Percentiles rank a stretch among this genome's conserved stretches.
These are phyloP conservation scores for Colletotrichum sp. DNA, from an alignment of 2,329 filamentous ascomycete genomes.

Conservation along the genomic window DNA sequence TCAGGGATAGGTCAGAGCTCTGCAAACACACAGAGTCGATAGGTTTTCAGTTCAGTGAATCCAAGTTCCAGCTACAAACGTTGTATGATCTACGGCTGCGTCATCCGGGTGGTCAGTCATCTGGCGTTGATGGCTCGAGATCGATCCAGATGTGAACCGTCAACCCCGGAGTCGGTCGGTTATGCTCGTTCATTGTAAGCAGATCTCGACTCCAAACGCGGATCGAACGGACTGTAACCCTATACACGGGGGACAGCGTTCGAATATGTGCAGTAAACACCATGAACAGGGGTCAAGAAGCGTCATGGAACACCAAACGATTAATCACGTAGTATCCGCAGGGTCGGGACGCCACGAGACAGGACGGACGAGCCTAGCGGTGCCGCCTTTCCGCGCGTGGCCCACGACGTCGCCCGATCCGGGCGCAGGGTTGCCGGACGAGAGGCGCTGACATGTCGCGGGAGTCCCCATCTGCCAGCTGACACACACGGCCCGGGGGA, in stretches of 20 bases:
- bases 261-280: background rate
- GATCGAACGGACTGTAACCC: background rate
- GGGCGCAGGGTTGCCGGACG: conserved; percentile 3
- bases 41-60: background rate
- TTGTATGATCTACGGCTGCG: background rate
- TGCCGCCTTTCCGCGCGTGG: conserved; percentile 13
- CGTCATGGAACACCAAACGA: background rate
- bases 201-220: background rate
- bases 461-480: conserved; percentile 5
- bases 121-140: background rate
- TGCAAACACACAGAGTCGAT: background rate
- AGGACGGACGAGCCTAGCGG: conserved; percentile 3
- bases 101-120: background rate
- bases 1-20: conserved; percentile 13
- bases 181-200: background rate
- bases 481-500: conserved; percentile 2
- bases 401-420: conserved; percentile 18
- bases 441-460: background rate
- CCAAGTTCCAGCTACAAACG: background rate
- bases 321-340: background rate
- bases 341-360: background rate
- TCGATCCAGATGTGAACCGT: background rate
- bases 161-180: background rate
- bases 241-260: background rate
- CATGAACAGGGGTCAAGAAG: background rate